A percentile compares a stretch with the other conserved stretches of the same genome.
Conservation (phyloP, 306 rosid genomes). For the Vigna trinervia region DNA sequence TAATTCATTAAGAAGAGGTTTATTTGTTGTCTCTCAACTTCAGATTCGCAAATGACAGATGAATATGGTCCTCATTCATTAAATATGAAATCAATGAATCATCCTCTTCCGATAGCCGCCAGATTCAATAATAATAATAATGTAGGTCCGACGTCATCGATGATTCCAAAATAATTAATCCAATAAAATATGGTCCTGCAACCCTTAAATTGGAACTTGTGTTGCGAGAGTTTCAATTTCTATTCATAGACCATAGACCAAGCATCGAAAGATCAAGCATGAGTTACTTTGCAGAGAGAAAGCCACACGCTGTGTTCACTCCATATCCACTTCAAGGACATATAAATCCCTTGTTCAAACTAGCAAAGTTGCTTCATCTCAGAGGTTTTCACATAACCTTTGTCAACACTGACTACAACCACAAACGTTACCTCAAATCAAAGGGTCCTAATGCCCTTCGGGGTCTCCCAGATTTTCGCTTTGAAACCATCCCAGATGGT, state of each 20-base stretch:
- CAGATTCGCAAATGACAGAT: too few species aligned
- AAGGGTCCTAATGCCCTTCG: constrained; percentile 34
- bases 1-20: too few species aligned
- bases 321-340: constrained; percentile 49
- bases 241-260: too few species aligned
- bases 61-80: too few species aligned
- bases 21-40: too few species aligned
- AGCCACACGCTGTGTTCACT: constrained; percentile 40
- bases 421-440: constrained; percentile 42
- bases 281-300: constrained; percentile 52
- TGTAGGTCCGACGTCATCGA: too few species aligned
- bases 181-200: background rate
- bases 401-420: constrained; percentile 46
- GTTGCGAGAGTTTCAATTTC: background rate
- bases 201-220: background rate
- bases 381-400: constrained; percentile 49
- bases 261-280: background rate
- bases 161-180: too few species aligned
- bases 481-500: constrained; percentile 49
- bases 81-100: too few species aligned
- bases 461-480: constrained; percentile 24
- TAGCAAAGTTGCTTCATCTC: constrained; percentile 43
- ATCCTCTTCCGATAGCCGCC: too few species aligned
- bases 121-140: too few species aligned
- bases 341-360: constrained; percentile 36